Conservation (phyloP, 805 yeast genomes). For the Barnettozyma pratensis region DNA sequence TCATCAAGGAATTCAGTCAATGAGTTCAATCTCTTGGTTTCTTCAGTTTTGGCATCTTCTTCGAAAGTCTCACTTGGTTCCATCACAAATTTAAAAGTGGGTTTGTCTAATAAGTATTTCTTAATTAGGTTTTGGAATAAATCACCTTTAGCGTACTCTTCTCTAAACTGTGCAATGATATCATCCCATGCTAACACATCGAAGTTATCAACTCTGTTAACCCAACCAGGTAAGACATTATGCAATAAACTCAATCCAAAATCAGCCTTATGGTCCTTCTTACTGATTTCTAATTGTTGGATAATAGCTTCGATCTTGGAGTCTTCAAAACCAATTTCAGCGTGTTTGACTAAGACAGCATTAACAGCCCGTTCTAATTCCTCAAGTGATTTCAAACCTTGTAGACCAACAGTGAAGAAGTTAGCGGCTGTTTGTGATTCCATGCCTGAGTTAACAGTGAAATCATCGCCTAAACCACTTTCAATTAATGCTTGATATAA, state of each 20-base stretch:
- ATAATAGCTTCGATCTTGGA: constrained; percentile 76
- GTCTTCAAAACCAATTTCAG: constrained; percentile 43
- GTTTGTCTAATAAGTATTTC: constrained; percentile 45
- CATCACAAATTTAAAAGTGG: constrained; percentile 72
- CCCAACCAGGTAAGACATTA: constrained; percentile 80
- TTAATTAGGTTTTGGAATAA: constrained; percentile 59
- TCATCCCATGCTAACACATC: constrained; percentile 60
- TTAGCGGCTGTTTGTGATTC: constrained; percentile 76
- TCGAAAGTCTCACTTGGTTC: constrained; percentile 59
- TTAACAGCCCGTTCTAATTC: constrained; percentile 43
- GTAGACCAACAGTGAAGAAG: constrained; percentile 80
- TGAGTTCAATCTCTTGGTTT: constrained; percentile 42
- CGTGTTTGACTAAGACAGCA: constrained; percentile 40
- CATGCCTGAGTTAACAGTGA: constrained; percentile 80
- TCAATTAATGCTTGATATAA: constrained; percentile 85
- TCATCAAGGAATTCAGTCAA: constrained; percentile 42
- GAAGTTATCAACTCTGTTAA: constrained; percentile 75
- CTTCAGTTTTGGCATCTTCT: constrained; percentile 46
- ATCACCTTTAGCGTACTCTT: constrained; percentile 48
- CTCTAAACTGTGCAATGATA: constrained; percentile 52
- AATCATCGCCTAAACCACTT: constrained; percentile 79
- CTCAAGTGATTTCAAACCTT: constrained; percentile 56
- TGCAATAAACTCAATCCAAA: constrained; percentile 79
- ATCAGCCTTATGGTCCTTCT: constrained; percentile 83
- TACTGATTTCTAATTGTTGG: constrained; percentile 79